These are phyloP conservation scores for Tilletiaria anomala DNA, from an alignment of 1,284 basidiomycete species.

Conservation along the genomic window DNA sequence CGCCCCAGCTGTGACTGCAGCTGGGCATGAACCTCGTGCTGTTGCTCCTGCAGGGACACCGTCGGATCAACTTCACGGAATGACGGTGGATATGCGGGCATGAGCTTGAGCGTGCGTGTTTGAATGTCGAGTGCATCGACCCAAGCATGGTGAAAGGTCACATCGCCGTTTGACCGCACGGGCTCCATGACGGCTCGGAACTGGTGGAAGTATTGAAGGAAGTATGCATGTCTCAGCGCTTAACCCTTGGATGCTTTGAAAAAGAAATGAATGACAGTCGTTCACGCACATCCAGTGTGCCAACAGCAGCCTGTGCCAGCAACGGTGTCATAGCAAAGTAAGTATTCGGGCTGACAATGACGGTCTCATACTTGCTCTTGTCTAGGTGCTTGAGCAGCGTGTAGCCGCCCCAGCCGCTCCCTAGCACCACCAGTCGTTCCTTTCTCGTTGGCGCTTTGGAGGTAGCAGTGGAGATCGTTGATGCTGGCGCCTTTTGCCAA, in stretches of 20 bases:
- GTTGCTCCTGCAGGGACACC: constrained; percentile 16
- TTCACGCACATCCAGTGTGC: constrained; percentile 10
- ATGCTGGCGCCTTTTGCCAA: too few relatives aligned
- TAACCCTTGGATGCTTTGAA: constrained; percentile 75
- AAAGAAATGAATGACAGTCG: constrained; percentile 35
- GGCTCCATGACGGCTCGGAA: constrained; percentile 67
- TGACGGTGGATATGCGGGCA: constrained; percentile 6
- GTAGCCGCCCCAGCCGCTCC: constrained; percentile 4
- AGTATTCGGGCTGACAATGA: constrained; percentile 29
- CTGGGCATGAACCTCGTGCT: too few relatives aligned
- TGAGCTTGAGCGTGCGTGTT: constrained; percentile 3
- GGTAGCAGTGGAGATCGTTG: too few relatives aligned
- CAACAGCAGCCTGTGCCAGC: constrained; percentile 39
- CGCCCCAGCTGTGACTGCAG: too few relatives aligned
- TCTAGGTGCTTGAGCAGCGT: constrained; percentile 1
- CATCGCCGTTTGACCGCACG: constrained; percentile 44
- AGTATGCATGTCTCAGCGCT: constrained; percentile 48
- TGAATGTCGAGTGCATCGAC: constrained; percentile 15
- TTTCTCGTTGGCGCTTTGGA: too few relatives aligned
- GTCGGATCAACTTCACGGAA: constrained; percentile 48
- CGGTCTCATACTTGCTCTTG: constrained; percentile 11
- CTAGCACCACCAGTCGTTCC: constrained; percentile 2
- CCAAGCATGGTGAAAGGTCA: constrained; percentile 42
- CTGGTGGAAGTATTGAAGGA: constrained; percentile 40
- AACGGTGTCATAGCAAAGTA: constrained; percentile 18